Evolutionary conservation across 305 asterid genomes (phyloP).

Genomic region (Withania somnifera): DNA sequence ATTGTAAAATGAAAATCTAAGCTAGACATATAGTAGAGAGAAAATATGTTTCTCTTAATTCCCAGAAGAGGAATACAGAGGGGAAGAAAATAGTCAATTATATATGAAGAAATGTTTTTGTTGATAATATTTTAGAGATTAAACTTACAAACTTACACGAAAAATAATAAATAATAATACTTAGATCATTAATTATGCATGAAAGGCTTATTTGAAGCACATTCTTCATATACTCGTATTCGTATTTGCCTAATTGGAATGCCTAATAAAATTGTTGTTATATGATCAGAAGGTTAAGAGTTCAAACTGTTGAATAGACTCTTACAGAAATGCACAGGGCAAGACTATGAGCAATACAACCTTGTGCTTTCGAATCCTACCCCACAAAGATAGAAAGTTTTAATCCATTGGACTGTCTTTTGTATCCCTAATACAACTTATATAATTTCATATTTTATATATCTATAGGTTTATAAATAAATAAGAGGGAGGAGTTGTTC

Average conservation of each 20-base stretch:
- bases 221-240: neutral
- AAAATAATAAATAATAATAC: neutral
- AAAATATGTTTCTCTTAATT: neutral
- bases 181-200: neutral
- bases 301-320: no score
- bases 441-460: neutral
- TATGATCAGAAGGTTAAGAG: no score
- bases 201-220: neutral
- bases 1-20: neutral
- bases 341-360: no score
- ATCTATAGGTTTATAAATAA: no score
- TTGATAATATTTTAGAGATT: neutral
- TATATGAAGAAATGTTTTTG: neutral
- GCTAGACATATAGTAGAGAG: neutral
- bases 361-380: no score
- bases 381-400: no score
- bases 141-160: neutral
- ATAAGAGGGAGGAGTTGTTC: no score
- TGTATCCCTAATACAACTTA: neutral
- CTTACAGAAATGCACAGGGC: no score
- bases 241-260: no score
- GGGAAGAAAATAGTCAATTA: neutral
- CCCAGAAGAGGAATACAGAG: neutral
- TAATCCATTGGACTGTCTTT: no score
- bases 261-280: no score